Evolutionary conservation across 306 rosid species (phyloP).

Genomic region (Quercus robur): DNA sequence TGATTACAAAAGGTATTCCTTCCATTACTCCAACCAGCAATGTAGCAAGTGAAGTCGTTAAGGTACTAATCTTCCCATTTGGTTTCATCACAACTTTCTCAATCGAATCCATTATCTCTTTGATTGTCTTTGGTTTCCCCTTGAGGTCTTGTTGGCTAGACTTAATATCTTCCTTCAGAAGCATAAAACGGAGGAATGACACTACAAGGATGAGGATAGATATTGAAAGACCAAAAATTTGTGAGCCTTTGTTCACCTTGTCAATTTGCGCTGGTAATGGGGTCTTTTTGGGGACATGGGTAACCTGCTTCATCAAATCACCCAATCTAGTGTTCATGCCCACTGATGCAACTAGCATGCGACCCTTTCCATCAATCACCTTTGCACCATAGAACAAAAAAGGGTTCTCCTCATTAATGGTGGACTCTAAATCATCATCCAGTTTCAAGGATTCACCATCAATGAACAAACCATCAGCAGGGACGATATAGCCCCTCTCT

Average conservation of each 20-base stretch:
- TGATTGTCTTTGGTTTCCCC: background rate
- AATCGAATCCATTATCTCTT: background rate
- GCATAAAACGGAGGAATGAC: conserved; percentile 1
- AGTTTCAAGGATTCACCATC: background rate
- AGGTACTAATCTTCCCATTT: background rate
- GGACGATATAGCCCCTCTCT: background rate
- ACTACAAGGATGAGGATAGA: conserved; percentile 2
- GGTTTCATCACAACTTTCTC: background rate
- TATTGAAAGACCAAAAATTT: conserved; percentile 1
- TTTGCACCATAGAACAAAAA: conserved; percentile 19
- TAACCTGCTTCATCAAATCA: background rate
- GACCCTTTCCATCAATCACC: conserved; percentile 16
- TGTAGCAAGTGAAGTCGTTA: background rate
- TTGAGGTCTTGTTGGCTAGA: conserved; percentile 4
- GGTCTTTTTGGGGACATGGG: background rate
- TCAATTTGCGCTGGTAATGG: conserved; percentile 10
- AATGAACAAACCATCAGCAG: conserved; percentile 21
- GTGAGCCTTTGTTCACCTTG: background rate
- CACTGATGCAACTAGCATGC: conserved; percentile 14
- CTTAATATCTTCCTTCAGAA: background rate
- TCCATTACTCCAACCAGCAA: conserved; percentile 20
- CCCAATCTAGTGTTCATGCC: background rate
- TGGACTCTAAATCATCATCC: background rate
- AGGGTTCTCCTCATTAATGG: background rate
- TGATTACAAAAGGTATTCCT: conserved; percentile 4